These are phyloP conservation scores for Pseudozyma hubeiensis DNA, from an alignment of 1,284 basidiomycete genomes.

Conservation along the genomic window DNA sequence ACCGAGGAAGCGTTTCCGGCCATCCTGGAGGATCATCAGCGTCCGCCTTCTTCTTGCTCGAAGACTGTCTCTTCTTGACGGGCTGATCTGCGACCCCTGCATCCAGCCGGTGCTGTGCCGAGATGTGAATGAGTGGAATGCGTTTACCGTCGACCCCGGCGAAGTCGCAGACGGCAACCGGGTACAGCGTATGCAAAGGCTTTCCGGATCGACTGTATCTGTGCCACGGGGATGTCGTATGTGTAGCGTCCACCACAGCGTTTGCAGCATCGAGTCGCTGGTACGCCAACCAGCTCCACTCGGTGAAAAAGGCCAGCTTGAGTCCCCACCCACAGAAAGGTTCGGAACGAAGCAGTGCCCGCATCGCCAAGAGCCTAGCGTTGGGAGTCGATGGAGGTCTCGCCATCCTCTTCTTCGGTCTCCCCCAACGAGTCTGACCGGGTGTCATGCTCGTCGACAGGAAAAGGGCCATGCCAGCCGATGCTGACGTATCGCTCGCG, in stretches of 20 bases:
- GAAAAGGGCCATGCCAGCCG: slow-evolving; percentile 42
- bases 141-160: slow-evolving; percentile 56
- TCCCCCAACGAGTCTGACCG: slow-evolving; percentile 30
- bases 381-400: slow-evolving; percentile 50
- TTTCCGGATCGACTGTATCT: slow-evolving; percentile 38
- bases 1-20: slow-evolving; percentile 28
- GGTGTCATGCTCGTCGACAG: slow-evolving; percentile 44
- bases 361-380: slow-evolving; percentile 64
- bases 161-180: slow-evolving; percentile 57
- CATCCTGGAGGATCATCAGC: slow-evolving; percentile 15
- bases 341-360: slow-evolving; percentile 61
- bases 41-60: slow-evolving; percentile 20
- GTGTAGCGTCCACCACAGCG: not conserved
- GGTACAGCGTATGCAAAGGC: slow-evolving; percentile 40
- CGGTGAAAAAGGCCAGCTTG: slow-evolving; percentile 60
- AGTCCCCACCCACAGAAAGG: slow-evolving; percentile 65
- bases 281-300: slow-evolving; percentile 56
- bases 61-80: slow-evolving; percentile 21
- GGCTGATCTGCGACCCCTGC: slow-evolving; percentile 26
- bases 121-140: slow-evolving; percentile 12
- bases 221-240: not conserved
- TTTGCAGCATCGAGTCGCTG: slow-evolving; percentile 17
- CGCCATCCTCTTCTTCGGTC: slow-evolving; percentile 21
- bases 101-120: slow-evolving; percentile 25
- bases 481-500: slow-evolving; percentile 4